Percentiles rank a stretch among this genome's conserved stretches.
Evolutionary conservation across 768 basidiomycete species (phyloP).

Genomic region (Leccinum variicolor): DNA sequence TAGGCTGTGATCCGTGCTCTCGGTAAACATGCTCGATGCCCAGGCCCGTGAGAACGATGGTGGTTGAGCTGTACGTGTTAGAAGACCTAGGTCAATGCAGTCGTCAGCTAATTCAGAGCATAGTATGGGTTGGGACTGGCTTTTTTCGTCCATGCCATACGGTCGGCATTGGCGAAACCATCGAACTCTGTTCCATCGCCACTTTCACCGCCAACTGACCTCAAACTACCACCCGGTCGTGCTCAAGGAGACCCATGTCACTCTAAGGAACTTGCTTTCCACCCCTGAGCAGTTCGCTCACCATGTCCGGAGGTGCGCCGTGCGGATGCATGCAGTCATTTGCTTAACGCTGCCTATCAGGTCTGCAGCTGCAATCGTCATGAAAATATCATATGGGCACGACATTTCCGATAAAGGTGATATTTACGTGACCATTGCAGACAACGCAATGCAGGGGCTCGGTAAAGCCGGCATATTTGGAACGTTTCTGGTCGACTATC

Average conservation of each 20-base stretch:
- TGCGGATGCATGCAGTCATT: not conserved
- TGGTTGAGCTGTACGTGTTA: constrained; percentile 38
- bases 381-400: constrained; percentile 42
- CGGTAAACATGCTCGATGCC: not conserved
- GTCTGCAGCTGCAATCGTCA: constrained; percentile 36
- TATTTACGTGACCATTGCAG: constrained; percentile 39
- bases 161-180: constrained; percentile 37
- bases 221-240: constrained; percentile 26
- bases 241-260: constrained; percentile 34
- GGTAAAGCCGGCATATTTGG: constrained; percentile 41
- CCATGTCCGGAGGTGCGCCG: constrained; percentile 33
- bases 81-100: not conserved
- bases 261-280: constrained; percentile 36
- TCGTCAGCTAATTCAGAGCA: not conserved
- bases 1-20: not conserved
- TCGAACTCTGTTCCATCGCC: constrained; percentile 36
- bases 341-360: constrained; percentile 13
- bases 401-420: constrained; percentile 36
- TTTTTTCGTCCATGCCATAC: constrained; percentile 40
- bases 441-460: constrained; percentile 35
- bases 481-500: constrained; percentile 40
- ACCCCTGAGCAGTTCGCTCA: constrained; percentile 37
- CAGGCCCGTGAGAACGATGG: constrained; percentile 41
- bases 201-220: constrained; percentile 31
- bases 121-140: constrained; percentile 49